Evolutionary conservation across 257 asterid species (phyloP).

Genomic region (Fraxinus excelsior): DNA sequence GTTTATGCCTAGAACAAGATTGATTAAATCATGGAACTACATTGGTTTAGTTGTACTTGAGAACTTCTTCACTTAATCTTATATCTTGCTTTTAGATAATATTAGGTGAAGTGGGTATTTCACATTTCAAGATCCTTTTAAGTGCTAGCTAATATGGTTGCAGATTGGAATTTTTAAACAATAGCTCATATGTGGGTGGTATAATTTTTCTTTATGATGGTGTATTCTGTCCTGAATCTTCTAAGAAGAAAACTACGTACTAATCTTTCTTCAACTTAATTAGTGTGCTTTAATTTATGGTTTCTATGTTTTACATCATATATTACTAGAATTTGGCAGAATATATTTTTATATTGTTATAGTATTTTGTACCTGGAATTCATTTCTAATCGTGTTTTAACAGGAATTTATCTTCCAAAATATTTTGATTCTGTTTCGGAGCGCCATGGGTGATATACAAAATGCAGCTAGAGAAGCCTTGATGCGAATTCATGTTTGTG

Average conservation of each 20-base stretch:
- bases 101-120: background rate
- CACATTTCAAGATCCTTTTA: background rate
- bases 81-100: background rate
- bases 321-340: background rate
- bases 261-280: background rate
- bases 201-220: background rate
- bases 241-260: background rate
- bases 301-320: background rate
- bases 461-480: conserved; percentile 71
- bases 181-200: background rate
- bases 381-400: conserved; percentile 21
- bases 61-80: background rate
- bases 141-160: background rate
- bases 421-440: conserved; percentile 67
- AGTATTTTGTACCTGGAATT: conserved; percentile 4
- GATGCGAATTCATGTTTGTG: conserved; percentile 69
- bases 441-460: conserved; percentile 57
- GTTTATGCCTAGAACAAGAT: background rate
- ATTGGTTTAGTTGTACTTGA: background rate
- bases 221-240: background rate
- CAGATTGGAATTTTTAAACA: background rate
- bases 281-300: conserved; percentile 10
- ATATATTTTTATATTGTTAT: background rate
- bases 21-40: background rate
- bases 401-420: conserved; percentile 69